phyloP scores from a whole-genome alignment of 306 rosid genomes.

The Acmispon strigosus region DNA sequence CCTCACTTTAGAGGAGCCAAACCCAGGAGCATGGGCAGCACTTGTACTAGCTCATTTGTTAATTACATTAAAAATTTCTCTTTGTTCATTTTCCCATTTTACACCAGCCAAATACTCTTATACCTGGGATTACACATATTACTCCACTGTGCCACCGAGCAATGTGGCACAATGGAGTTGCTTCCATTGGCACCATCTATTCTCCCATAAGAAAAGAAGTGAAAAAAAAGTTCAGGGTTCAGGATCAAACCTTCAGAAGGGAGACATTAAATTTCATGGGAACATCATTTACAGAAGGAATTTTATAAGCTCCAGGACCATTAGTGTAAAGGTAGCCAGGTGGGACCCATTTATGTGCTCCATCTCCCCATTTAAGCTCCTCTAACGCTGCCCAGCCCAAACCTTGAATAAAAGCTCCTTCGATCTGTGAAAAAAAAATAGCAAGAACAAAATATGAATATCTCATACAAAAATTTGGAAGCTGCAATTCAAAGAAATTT shows the following conservation, averaged over 20 bases:
- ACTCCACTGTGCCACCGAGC: not conserved
- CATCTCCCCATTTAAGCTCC: slow-evolving; percentile 97
- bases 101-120: not conserved
- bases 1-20: too few relatives aligned
- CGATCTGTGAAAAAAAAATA: slow-evolving; percentile 44
- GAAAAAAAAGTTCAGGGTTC: not conserved
- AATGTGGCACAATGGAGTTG: not conserved
- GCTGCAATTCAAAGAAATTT: not conserved
- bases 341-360: slow-evolving; percentile 78
- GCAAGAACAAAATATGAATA: slow-evolving; percentile 12
- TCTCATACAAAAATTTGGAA: not conserved
- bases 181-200: not conserved
- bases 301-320: slow-evolving; percentile 89
- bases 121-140: not conserved
- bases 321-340: slow-evolving; percentile 68
- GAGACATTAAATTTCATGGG: slow-evolving; percentile 77
- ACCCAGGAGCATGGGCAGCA: too few relatives aligned
- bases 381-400: slow-evolving; percentile 94
- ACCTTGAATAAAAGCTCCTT: slow-evolving; percentile 96
- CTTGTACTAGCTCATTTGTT: too few relatives aligned
- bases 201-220: not conserved
- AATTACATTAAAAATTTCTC: not conserved
- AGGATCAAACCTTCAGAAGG: slow-evolving; percentile 68
- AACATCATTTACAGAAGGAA: slow-evolving; percentile 78
- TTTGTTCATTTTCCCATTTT: not conserved